Evolutionary conservation across 1,284 basidiomycete genomes (phyloP), one percentile per base, ranked within the genome.

Genomic region (Apiotrichum gracile): DNA sequence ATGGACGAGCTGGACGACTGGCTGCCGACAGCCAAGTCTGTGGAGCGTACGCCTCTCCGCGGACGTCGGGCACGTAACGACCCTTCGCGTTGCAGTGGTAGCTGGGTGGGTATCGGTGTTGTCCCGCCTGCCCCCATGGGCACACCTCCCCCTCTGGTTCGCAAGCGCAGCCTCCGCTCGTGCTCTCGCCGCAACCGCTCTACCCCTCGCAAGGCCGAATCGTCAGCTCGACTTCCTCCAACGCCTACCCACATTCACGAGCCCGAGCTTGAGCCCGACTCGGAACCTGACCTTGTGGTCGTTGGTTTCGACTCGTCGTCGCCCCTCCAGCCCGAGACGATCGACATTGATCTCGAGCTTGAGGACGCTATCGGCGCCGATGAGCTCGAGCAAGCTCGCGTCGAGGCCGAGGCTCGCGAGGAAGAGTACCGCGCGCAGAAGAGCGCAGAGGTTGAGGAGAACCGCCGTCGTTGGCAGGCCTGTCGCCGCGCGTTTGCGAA

Each of bases 1-100:
- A 45, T 73, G 24, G 71, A 73, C 21, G 71, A 73, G 52, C 58
- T 73, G 4, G 70, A 73, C 47, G 66, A 64, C n/a, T 67, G 67
- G 67, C 55, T 71, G 35, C 63, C 66, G 2, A 34, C 27, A n/a
- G 47, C 21, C 8, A 57, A 24, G 9, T 59, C 60, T 45, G 45
- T 47, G 0, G 58, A 64, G n/a, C 51, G 61, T 19, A 63, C 63
- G 12, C 66, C 65, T 13, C 61, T 61, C 38, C 61, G 65, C 26
- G 52, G 54, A 5, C 54, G 58, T 9, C 54, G 53, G 21, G 48
- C 42, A 9, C 56, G 51, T n/a, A 50, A 55, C 21, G 51, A 47
- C 46, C 47, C 49, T 19, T 38, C 26, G 38, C 45, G 22, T 21
- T 38, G 58, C 46, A 64, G 57, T 35, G 63, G 65, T 2, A 60